Evolutionary conservation across 129 eudicot genomes (phyloP).

Genomic region (Silybum marianum): DNA sequence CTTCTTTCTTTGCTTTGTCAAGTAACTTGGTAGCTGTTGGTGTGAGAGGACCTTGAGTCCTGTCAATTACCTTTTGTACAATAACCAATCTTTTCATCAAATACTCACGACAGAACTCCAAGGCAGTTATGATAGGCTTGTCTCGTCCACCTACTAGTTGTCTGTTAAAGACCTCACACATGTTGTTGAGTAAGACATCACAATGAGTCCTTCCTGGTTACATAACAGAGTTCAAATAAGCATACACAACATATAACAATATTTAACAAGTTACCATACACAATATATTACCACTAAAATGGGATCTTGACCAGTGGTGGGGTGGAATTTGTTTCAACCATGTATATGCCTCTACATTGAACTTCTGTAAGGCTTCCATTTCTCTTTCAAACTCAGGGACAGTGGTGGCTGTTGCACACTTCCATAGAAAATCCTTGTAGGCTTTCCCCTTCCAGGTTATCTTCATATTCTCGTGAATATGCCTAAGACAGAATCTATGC

Average conservation of each 20-base stretch:
- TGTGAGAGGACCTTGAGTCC: neutral
- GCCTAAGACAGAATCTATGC: no score
- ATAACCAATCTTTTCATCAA: neutral
- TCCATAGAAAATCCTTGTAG: neutral
- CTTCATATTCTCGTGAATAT: no score
- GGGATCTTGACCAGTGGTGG: neutral
- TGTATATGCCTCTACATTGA: neutral
- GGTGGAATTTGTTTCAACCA: neutral
- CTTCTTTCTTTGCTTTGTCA: neutral
- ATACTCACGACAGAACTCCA: neutral
- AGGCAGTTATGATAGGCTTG: neutral
- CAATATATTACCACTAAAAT: neutral
- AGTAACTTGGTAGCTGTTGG: neutral
- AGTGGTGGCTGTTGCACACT: neutral
- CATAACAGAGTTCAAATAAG: neutral
- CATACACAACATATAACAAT: neutral
- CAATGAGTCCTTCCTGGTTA: neutral
- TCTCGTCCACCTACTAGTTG: neutral
- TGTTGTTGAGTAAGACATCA: neutral
- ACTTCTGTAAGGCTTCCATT: neutral
- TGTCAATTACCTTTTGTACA: neutral
- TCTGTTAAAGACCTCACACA: neutral
- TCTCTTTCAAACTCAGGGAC: neutral
- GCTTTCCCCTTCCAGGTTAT: neutral
- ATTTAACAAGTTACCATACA: neutral